Evolutionary conservation across 495 filamentous ascomycete species (phyloP).

Genomic region (Tuber indicum): DNA sequence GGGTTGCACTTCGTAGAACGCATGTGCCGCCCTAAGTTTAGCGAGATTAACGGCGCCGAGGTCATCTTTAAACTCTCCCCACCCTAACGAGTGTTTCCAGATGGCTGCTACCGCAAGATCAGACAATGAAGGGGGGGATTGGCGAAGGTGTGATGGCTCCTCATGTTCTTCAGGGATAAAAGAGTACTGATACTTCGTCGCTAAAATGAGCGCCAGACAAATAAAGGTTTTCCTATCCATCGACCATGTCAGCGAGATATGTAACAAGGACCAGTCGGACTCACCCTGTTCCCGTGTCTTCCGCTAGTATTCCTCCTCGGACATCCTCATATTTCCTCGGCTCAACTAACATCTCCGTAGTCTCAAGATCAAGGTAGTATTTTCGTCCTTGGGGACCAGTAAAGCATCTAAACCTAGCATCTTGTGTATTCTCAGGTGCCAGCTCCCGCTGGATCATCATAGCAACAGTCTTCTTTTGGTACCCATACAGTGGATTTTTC

Average conservation of each 20-base stretch:
- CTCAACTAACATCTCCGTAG: slow-evolving; percentile 54
- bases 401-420: slow-evolving; percentile 61
- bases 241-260: slow-evolving; percentile 1
- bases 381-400: slow-evolving; percentile 54
- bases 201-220: slow-evolving; percentile 72
- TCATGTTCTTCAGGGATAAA: slow-evolving; percentile 58
- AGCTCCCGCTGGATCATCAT: slow-evolving; percentile 79
- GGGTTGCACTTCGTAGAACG: slow-evolving; percentile 52
- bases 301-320: slow-evolving; percentile 68
- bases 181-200: slow-evolving; percentile 64
- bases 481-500: slow-evolving; percentile 62
- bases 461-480: slow-evolving; percentile 76
- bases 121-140: slow-evolving; percentile 50
- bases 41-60: slow-evolving; percentile 49
- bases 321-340: slow-evolving; percentile 67
- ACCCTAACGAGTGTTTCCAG: slow-evolving; percentile 60
- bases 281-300: slow-evolving; percentile 55
- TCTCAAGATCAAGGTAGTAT: slow-evolving; percentile 69
- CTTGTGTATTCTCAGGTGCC: slow-evolving; percentile 57
- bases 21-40: slow-evolving; percentile 52
- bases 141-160: slow-evolving; percentile 37
- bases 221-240: slow-evolving; percentile 79
- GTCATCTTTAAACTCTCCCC: slow-evolving; percentile 47
- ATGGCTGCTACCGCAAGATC: slow-evolving; percentile 49
- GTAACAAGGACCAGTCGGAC: slow-evolving; percentile 39